phyloP scores from a whole-genome alignment of 2,329 filamentous ascomycete genomes.

The Bertia moriformis region DNA sequence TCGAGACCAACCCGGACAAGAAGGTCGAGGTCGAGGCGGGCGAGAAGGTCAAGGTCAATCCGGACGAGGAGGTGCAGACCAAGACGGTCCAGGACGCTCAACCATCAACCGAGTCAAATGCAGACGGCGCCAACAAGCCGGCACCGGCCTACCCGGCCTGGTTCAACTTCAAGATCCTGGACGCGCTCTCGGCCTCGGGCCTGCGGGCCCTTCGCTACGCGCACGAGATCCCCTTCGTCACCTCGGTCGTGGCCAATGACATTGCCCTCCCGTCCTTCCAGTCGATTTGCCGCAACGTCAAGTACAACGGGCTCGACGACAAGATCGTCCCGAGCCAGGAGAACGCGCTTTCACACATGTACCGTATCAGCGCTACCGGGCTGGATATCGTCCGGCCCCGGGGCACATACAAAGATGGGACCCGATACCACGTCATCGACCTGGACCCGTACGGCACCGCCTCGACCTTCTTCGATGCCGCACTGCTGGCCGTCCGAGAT shows the following conservation, averaged over 20 bases:
- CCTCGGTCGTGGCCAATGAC: slow-evolving; percentile 78
- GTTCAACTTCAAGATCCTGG: slow-evolving; percentile 74
- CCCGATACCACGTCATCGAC: slow-evolving; percentile 82
- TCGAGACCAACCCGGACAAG: too few relatives aligned
- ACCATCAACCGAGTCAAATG: slow-evolving; percentile 5
- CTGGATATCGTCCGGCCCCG: slow-evolving; percentile 20
- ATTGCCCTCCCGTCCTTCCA: slow-evolving; percentile 63
- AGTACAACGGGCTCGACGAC: slow-evolving; percentile 62
- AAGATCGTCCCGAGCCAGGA: slow-evolving; percentile 62
- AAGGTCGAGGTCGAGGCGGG: background rate
- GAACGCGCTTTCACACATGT: slow-evolving; percentile 87
- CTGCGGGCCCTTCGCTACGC: slow-evolving; percentile 82
- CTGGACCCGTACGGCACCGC: slow-evolving; percentile 92
- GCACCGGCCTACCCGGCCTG: too few relatives aligned
- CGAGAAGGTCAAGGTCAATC: slow-evolving; percentile 1
- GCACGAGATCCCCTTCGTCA: slow-evolving; percentile 75
- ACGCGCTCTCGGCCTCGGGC: slow-evolving; percentile 86
- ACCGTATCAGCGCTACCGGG: slow-evolving; percentile 41
- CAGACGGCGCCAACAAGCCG: slow-evolving; percentile 13
- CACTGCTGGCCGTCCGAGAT: slow-evolving; percentile 72
- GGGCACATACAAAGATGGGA: slow-evolving; percentile 11
- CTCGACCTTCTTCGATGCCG: slow-evolving; percentile 79
- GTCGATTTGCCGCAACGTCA: slow-evolving; percentile 70
- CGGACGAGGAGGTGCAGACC: slow-evolving; percentile 3
- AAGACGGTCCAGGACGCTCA: too few relatives aligned